Evolutionary conservation across 352 stramenopile genomes (phyloP), one percentile per base, ranked within the genome.

Genomic region (Plasmopara viticola): DNA sequence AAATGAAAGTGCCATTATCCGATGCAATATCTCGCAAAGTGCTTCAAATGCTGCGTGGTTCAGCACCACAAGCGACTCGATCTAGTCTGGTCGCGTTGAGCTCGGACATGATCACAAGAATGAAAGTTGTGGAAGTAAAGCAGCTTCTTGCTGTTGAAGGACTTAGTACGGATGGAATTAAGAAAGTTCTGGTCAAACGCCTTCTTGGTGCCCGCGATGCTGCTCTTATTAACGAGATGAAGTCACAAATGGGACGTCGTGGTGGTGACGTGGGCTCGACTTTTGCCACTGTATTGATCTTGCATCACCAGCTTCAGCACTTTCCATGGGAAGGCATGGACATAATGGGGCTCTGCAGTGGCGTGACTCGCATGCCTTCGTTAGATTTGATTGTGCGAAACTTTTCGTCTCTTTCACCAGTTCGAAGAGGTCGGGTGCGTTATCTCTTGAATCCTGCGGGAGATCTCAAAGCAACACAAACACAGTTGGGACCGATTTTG

Each of bases 321-420:
- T 88, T 94, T 60, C 81, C 84, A 6, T 94, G 81, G 81, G 84
- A 94, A 82, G 81, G 66, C 0, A 53, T 94, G 15, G 74, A 84
- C 29, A 54, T 88, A 4, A 63, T 93, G 38, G 30, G 39, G 4
- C 43, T 51, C 28, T 70, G 58, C 14, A 48, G 54, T 6, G 60
- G 66, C 9, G 74, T 93, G 2, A 87, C 76, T 18, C 74, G 83
- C 12, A 89, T 94, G 76, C 81, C 81, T 10, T 92, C 78, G 0
- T 59, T 89, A 25, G 74, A 88, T 42, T 31, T 87, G 29, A 60
- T 84, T 28, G 10, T 87, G 35, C 51, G 69, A 40, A 82, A 82
- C 42, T 41, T 60, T 9, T 51, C 51, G 4, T 34, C 31, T 12
- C 37, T 29, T 33, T 51, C 40, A 20, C 18, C 34, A 9, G 43